Base-by-base conservation (phyloP, 1,284 basidiomycete species). In the Cryptococcus sp. region DNA sequence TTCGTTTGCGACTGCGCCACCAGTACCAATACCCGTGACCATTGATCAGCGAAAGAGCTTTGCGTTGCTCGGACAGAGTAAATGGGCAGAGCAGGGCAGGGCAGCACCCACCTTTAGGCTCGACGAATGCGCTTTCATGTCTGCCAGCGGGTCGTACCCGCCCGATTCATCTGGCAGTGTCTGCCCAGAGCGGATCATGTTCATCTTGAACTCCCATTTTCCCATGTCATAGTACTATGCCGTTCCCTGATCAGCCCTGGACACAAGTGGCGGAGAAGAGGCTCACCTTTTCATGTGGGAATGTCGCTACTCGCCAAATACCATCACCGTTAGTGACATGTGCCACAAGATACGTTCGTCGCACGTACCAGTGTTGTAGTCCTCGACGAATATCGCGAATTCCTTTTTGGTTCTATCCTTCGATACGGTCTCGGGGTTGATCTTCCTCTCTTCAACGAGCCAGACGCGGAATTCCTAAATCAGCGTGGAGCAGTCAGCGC, bases 401-500 rank as follows among this genome's bases (percentile, higher is more conserved):
- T 92, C 88, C 67, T 91, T 92, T 78, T 87, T 88, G 61, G 85
- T 87, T 66, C 88, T 88, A 42, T 92, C 89, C 72, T 90, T 92
- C 5, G 87, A 83, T 47, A 92, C 80, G 1, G 87, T 88, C 78
- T 93, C 92, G 0, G 90, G 90, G 74, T 94, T 94, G 66, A 91
- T 82, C 75, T 87, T 90, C 50, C 88, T 85, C 73, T 94, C 91
- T 71, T 93, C 91, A 17, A 94, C 85, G 8, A 94, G 84, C 91
- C 92, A 95, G 2, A 89, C 86, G 54, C 89, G 84, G 76, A 93
- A 93, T 78, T 93, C 91, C 66, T 86, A 50, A 49, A 47, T 17
- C 31, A 17, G 23, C n/a, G 5, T 4, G 8, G 13, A 45, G 17
- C 25, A 50, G 23, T 47, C 44, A 50, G 59, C 35, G 11, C 8